Evolutionary conservation across 352 stramenopile genomes (phyloP), one percentile per base, ranked within the genome.

Genomic region (Albugo laibachii): DNA sequence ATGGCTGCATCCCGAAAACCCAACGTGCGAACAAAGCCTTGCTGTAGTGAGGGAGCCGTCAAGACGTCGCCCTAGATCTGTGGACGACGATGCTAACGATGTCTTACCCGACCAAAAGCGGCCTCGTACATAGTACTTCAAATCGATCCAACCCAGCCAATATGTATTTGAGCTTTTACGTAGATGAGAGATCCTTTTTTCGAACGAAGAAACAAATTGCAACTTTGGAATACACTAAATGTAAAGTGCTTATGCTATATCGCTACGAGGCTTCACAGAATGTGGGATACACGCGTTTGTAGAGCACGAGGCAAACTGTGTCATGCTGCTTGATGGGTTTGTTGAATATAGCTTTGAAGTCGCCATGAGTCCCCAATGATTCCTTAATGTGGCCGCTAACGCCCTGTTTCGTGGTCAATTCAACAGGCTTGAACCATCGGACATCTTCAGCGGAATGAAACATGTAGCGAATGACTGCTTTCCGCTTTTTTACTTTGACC

Each of bases 251-350:
- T 31, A 31, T 31, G 24, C 24, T 31, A 31, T 31, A 31, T 8
- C 24, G 3, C 24, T 31, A 31, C 24, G 8, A 31, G 8, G 24
- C 24, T 31, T 31, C 24, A 31, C 24, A 43, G 55, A 85, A 97
- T 69, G 98, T 99, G 42, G 96, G 96, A 66, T 96, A 99, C 15
- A 99, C 84, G 48, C 96, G 80, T 74, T 99, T 99, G 82, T 98
- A 99, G 54, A 99, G 66, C 45, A 93, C 81, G 53, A 99, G 67
- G 62, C 93, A 98, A 6, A 99, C 92, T 2, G 93, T 98, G 69
- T 99, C 96, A 65, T 98, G 92, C 64, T 99, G 92, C 70, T 97
- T 97, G 59, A 99, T 95, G 45, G 87, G 88, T 58, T 96, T 95
- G 72, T 97, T 98, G 73, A 99, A 99, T 8, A 97, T 71, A 49